Base-by-base conservation (phyloP, 768 basidiomycete genomes). In the Tricholoma saponaceum region DNA sequence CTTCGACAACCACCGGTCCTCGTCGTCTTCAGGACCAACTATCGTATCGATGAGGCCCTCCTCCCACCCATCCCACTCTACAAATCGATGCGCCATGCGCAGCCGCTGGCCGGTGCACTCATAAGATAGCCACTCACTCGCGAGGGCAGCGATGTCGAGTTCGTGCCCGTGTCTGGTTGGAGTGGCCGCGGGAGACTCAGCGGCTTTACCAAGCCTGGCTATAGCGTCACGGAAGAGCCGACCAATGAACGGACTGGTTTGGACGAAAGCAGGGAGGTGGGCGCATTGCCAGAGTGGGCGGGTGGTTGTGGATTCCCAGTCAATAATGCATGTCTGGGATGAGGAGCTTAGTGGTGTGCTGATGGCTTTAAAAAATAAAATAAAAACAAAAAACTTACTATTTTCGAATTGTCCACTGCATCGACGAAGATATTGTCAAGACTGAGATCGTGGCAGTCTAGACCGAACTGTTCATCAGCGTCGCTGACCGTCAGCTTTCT, bases 61-160 rank as follows among this genome's bases (percentile, higher is more conserved):
- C 66, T 94, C 91, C 91, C 92, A 94, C 2, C 91, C 92, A 62
- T 93, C 91, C 91, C 91, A 93, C 67, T 94, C 91, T 33, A 79
- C 83, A 62, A 86, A 90, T 25, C 90, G 84, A 69, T 94, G 91
- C 3, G 87, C 89, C 72, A 86, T 79, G 47, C 92, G 83, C 52
- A 91, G 73, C 2, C 84, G 80, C 44, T 80, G 76, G 4, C 92
- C 88, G 14, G 79, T 66, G 3, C 79, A 73, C 67, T 93, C 90
- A 62, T 86, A 83, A 62, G 85, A 80, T 2, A 92, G 77, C 91
- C 92, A 94, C 64, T 89, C 86, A 10, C 71, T 70, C 20, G 87
- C 83, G 9, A 84, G 72, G 5, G 75, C 67, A 2, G 75, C 71
- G n/a, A 80, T 64, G 54, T 75, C 72, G 50, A 64, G 12, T n/a